Evolutionary conservation across 2,329 filamentous ascomycete genomes (phyloP).

Genomic region (Xylariaceae sp.): DNA sequence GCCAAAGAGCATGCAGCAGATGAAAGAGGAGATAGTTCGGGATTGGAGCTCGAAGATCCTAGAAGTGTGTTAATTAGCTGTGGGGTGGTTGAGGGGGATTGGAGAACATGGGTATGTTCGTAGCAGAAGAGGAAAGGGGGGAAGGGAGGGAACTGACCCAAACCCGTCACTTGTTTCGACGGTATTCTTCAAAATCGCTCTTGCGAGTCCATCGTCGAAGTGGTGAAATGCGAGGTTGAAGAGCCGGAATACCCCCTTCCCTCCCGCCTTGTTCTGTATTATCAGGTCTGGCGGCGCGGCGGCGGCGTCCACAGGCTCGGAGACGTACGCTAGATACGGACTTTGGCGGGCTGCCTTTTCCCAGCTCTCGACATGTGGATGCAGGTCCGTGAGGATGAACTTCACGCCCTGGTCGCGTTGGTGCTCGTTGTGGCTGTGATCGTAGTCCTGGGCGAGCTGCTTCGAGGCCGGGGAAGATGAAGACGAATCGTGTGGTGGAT

Average conservation of each 20-base stretch:
- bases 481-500: background rate
- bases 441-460: background rate
- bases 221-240: conserved; percentile 81
- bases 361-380: conserved; percentile 69
- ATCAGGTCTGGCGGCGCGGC: conserved; percentile 60
- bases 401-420: conserved; percentile 45
- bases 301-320: conserved; percentile 68
- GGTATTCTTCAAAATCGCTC: conserved; percentile 66
- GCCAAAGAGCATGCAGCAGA: conserved; percentile 60
- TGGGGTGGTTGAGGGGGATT: background rate
- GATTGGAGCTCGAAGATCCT: conserved; percentile 78
- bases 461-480: background rate
- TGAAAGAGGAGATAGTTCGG: conserved; percentile 59
- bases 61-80: background rate
- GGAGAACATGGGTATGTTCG: background rate
- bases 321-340: conserved; percentile 64
- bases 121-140: background rate
- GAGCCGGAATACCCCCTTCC: conserved; percentile 66
- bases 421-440: conserved; percentile 3
- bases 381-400: conserved; percentile 71
- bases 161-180: conserved; percentile 70
- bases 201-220: conserved; percentile 69
- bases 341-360: conserved; percentile 56
- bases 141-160: conserved; percentile 46
- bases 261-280: conserved; percentile 38